A percentile compares a stretch with the other conserved stretches of the same genome.
phyloP scores from a whole-genome alignment of 345 rosid species.

The Eucalyptus sideroxylon region DNA sequence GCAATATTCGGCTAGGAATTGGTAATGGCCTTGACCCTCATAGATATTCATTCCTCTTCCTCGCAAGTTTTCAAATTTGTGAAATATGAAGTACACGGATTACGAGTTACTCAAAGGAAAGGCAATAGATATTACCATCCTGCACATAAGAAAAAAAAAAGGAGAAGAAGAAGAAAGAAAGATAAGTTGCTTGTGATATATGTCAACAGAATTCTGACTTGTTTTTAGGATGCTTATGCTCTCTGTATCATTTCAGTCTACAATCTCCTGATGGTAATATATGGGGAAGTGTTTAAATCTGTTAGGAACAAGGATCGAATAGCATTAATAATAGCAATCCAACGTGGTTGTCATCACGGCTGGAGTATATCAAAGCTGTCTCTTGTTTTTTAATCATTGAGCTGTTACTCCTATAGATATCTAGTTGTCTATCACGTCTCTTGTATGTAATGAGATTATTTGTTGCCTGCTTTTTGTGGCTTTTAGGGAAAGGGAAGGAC shows the following conservation, averaged over 20 bases:
- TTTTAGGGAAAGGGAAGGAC: conserved; percentile 63
- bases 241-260: not conserved
- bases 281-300: not conserved
- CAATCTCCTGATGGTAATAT: not conserved
- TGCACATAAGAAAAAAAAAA: not conserved
- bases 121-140: not conserved
- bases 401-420: not conserved
- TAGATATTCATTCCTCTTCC: not conserved
- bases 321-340: not conserved
- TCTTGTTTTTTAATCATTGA: not conserved
- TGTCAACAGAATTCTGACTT: not conserved
- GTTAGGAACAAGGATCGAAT: not conserved
- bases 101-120: not conserved
- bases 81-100: not conserved
- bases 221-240: not conserved
- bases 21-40: conserved; percentile 23
- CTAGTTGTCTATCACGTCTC: not conserved
- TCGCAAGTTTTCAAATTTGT: not conserved
- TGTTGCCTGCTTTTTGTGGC: not conserved
- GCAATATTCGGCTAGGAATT: conserved; percentile 81
- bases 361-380: not conserved
- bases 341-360: not conserved
- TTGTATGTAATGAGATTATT: not conserved
- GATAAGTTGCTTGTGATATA: not conserved
- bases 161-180: no score